phyloP scores from a whole-genome alignment of 768 basidiomycete species.

The Baorangia bicolor region DNA sequence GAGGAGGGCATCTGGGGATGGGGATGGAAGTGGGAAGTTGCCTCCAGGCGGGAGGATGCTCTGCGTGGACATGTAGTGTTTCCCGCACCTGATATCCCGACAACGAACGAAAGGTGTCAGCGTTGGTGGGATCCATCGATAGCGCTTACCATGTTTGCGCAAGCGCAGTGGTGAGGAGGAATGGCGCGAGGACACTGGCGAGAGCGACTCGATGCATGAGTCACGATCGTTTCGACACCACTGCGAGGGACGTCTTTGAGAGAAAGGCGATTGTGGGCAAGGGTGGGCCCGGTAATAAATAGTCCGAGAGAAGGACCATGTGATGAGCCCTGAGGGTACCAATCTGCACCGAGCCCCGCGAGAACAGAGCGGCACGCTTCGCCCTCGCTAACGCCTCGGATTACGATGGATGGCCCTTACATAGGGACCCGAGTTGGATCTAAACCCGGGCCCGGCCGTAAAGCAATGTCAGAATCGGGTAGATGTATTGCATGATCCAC shows the following conservation, averaged over 20 bases:
- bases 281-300: neutral
- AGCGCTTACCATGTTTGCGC: constrained; percentile 34
- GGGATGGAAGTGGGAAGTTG: constrained; percentile 41
- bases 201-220: constrained; percentile 14
- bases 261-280: neutral
- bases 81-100: constrained; percentile 47
- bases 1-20: constrained; percentile 44
- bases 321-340: too few relatives aligned
- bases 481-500: too few relatives aligned
- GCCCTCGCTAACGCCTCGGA: too few relatives aligned
- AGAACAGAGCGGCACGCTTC: too few relatives aligned
- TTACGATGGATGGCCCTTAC: too few relatives aligned
- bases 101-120: neutral
- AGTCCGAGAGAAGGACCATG: neutral
- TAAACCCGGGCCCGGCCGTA: too few relatives aligned
- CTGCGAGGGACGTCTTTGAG: neutral
- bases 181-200: constrained; percentile 5
- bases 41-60: constrained; percentile 49
- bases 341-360: too few relatives aligned
- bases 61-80: constrained; percentile 49
- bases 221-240: too few relatives aligned
- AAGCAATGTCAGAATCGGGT: too few relatives aligned
- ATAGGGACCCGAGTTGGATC: too few relatives aligned
- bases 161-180: constrained; percentile 13
- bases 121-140: neutral